phyloP scores from a whole-genome alignment of 2,329 filamentous ascomycete genomes.

The Pseudogymnoascus pannorum region DNA sequence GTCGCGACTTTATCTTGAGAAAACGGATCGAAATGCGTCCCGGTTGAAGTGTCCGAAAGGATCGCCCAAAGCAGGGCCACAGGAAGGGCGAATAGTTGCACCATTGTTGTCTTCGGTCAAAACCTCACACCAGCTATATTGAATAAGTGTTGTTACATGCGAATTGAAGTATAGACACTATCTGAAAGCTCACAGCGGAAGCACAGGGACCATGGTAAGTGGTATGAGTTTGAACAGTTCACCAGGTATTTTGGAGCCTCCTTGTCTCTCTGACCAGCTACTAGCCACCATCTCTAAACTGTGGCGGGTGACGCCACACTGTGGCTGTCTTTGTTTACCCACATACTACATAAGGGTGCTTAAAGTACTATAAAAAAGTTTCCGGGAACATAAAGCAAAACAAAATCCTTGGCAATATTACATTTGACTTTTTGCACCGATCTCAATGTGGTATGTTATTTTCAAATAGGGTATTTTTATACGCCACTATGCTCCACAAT shows the following conservation, averaged over 20 bases:
- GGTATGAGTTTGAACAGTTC: background rate
- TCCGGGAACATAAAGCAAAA: background rate
- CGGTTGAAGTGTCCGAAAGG: background rate
- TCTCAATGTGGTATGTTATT: background rate
- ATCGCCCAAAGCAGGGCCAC: background rate
- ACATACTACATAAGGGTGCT: too few species aligned
- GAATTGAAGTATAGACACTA: background rate
- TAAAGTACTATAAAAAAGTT: too few species aligned
- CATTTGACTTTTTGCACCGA: background rate
- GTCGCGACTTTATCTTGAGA: background rate
- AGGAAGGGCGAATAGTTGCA: constrained; percentile 1
- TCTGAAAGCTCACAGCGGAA: background rate
- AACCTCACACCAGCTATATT: background rate
- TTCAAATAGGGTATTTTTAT: background rate
- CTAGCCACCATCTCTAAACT: background rate
- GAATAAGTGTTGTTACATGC: background rate
- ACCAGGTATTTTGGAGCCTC: constrained; percentile 1
- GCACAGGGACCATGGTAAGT: background rate
- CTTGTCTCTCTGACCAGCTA: background rate
- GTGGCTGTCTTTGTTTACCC: background rate
- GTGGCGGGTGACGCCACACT: background rate
- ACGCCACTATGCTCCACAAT: constrained; percentile 2
- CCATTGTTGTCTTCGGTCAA: background rate
- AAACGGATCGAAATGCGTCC: background rate
- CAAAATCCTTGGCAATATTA: background rate